A percentile compares a stretch with the other conserved stretches of the same genome.
Evolutionary conservation across 805 yeast genomes (phyloP).

Genomic region (Candida ascalaphidarum): DNA sequence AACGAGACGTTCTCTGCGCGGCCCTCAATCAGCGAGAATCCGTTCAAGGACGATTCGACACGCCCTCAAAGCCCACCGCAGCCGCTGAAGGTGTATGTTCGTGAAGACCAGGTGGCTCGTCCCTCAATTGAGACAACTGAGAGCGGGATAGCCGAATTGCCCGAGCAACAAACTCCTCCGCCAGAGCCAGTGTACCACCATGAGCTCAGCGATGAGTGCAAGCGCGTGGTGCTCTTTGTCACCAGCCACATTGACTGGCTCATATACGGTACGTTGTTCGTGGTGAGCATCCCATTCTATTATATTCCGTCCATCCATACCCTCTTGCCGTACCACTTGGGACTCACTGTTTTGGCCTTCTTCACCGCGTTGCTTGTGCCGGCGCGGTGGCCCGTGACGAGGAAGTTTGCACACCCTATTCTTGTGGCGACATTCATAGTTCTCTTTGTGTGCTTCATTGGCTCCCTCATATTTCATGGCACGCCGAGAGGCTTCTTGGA

Average conservation of each 20-base stretch:
- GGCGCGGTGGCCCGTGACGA: constrained; percentile 32
- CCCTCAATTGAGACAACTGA: background rate
- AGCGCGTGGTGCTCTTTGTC: constrained; percentile 24
- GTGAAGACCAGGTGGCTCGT: background rate
- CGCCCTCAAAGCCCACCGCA: constrained; percentile 1
- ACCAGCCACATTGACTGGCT: constrained; percentile 48
- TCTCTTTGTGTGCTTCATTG: constrained; percentile 54
- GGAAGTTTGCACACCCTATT: constrained; percentile 63
- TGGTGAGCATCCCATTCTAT: constrained; percentile 54
- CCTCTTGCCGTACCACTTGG: constrained; percentile 54
- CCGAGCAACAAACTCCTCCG: background rate
- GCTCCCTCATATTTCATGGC: constrained; percentile 40
- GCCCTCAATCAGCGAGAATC: constrained; percentile 7
- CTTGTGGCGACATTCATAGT: constrained; percentile 56
- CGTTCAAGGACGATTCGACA: constrained; percentile 7
- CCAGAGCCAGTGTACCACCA: background rate
- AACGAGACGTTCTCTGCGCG: constrained; percentile 7
- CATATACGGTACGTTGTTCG: constrained; percentile 37
- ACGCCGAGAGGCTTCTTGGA: constrained; percentile 41
- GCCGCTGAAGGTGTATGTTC: background rate
- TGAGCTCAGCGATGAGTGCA: constrained; percentile 3
- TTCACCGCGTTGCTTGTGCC: constrained; percentile 41
- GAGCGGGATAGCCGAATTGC: background rate
- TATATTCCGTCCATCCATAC: constrained; percentile 40
- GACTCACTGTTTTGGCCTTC: constrained; percentile 51